Conservation (phyloP, 2,329 filamentous ascomycete genomes). For the Ploettnerulaceae sp. region DNA sequence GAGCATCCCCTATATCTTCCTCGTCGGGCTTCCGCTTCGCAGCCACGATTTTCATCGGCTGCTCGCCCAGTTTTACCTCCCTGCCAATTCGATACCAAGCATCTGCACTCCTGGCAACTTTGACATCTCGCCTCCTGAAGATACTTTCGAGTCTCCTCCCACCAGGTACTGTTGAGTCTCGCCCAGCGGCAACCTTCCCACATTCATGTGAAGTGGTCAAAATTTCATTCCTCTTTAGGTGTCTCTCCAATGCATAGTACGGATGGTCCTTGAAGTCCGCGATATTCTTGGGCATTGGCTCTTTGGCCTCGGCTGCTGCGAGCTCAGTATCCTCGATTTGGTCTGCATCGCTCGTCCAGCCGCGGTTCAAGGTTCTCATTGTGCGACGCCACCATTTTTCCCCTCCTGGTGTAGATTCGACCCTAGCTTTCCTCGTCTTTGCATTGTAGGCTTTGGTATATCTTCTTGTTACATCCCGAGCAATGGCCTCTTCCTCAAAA, state of each 20-base stretch:
- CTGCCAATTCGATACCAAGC: slow-evolving; percentile 89
- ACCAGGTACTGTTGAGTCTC: slow-evolving; percentile 38
- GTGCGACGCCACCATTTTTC: slow-evolving; percentile 50
- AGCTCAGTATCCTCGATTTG: slow-evolving; percentile 80
- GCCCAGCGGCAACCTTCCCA: slow-evolving; percentile 71
- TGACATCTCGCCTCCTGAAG: slow-evolving; percentile 77
- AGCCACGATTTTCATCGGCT: slow-evolving; percentile 72
- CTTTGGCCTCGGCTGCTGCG: slow-evolving; percentile 62
- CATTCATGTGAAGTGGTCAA: slow-evolving; percentile 63
- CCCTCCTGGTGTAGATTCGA: slow-evolving; percentile 57
- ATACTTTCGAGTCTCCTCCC: slow-evolving; percentile 61
- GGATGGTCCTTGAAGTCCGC: slow-evolving; percentile 86
- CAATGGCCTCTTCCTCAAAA: slow-evolving; percentile 75
- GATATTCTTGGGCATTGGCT: slow-evolving; percentile 82
- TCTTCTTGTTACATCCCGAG: slow-evolving; percentile 78
- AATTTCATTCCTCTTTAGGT: slow-evolving; percentile 79
- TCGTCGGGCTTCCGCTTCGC: slow-evolving; percentile 40
- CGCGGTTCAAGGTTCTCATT: slow-evolving; percentile 44
- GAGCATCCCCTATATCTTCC: slow-evolving; percentile 36
- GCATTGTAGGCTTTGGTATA: slow-evolving; percentile 87
- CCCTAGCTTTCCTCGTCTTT: slow-evolving; percentile 76
- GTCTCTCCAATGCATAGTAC: slow-evolving; percentile 75
- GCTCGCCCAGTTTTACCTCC: slow-evolving; percentile 71
- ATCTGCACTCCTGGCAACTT: slow-evolving; percentile 70
- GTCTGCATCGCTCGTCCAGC: slow-evolving; percentile 58